Conservation (phyloP, 805 yeast genomes). For the Kluyveromyces starmeri region DNA sequence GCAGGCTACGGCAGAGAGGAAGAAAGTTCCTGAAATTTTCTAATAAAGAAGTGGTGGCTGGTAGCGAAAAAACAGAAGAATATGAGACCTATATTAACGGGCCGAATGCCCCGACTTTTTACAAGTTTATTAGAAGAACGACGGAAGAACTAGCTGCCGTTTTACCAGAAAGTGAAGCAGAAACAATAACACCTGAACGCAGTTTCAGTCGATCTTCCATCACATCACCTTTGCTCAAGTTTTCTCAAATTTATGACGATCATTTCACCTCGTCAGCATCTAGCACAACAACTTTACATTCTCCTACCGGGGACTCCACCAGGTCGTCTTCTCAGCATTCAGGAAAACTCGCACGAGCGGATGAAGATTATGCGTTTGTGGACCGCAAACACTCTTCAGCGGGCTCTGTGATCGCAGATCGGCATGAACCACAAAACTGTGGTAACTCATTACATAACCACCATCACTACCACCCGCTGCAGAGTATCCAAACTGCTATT, state of each 20-base stretch:
- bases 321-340: constrained; percentile 1
- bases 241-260: constrained; percentile 7
- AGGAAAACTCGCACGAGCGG: too few species aligned
- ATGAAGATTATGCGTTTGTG: too few species aligned
- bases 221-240: constrained; percentile 5
- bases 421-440: too few species aligned
- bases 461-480: too few species aligned
- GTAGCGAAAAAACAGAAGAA: not conserved
- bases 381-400: too few species aligned
- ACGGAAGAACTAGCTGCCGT: constrained; percentile 6
- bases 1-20: constrained; percentile 8
- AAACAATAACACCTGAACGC: not conserved
- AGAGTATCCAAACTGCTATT: too few species aligned
- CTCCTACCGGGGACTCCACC: not conserved
- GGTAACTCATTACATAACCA: too few species aligned
- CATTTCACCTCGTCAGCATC: constrained; percentile 5
- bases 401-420: too few species aligned
- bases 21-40: constrained; percentile 7
- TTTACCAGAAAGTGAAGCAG: not conserved
- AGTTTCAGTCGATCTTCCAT: not conserved
- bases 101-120: constrained; percentile 3
- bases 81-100: constrained; percentile 1
- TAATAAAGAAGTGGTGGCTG: constrained; percentile 5
- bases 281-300: constrained; percentile 2
- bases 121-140: constrained; percentile 7